A percentile compares a stretch with the other conserved stretches of the same genome.
Evolutionary conservation across 78 protist species (phyloP).

Genomic region (Guillardia theta): DNA sequence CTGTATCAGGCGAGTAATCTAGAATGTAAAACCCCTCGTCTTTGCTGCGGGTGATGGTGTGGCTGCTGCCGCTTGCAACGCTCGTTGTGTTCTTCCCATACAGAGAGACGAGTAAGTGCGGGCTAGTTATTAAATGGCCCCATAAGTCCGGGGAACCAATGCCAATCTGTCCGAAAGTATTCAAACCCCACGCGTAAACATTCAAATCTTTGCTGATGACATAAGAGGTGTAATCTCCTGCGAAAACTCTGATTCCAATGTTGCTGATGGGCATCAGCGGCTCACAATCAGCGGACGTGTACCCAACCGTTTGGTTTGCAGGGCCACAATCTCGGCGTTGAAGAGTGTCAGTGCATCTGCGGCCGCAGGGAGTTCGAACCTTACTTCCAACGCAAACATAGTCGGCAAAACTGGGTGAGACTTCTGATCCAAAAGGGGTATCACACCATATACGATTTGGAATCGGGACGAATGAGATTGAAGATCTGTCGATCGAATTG

Average conservation of each 20-base stretch:
- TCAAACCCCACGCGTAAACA: neutral
- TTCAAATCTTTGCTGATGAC: neutral
- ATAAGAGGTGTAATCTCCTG: neutral
- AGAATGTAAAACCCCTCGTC: neutral
- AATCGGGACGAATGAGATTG: neutral
- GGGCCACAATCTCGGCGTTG: neutral
- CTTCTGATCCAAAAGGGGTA: neutral
- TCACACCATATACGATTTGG: neutral
- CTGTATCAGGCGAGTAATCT: neutral
- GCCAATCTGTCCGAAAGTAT: constrained; percentile 3
- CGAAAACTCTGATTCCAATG: neutral
- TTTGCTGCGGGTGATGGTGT: neutral
- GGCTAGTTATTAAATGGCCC: neutral
- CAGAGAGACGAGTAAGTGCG: neutral
- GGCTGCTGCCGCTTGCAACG: neutral
- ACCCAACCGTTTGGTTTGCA: neutral
- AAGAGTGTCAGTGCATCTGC: neutral
- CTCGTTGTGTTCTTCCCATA: neutral
- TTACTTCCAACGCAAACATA: neutral
- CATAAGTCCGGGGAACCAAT: neutral
- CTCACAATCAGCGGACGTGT: neutral
- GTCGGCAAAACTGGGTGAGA: neutral
- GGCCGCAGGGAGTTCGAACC: neutral
- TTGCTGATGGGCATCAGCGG: constrained; percentile 5
- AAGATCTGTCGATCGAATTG: neutral